phyloP scores from a whole-genome alignment of 2,329 filamentous ascomycete genomes.

The Metarhizium album region DNA sequence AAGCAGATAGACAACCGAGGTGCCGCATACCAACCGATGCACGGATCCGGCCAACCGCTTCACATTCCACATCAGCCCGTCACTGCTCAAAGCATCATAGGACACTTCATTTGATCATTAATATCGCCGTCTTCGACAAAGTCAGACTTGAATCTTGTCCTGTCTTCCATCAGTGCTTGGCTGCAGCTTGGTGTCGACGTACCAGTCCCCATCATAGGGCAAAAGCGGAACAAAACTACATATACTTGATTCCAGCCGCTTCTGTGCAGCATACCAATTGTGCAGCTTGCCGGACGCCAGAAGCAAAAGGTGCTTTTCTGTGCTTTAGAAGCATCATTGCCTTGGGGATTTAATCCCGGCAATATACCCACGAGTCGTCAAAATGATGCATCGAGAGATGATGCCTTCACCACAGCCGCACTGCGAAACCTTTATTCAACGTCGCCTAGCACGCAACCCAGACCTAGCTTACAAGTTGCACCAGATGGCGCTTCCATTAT shows the following conservation, averaged over 20 bases:
- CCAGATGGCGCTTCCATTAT: conserved; percentile 55
- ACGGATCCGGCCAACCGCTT: conserved; percentile 6
- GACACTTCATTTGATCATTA: not conserved
- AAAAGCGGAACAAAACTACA: not conserved
- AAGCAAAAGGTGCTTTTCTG: not conserved
- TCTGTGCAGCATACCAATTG: not conserved
- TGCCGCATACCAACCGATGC: conserved; percentile 5
- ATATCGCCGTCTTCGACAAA: conserved; percentile 4
- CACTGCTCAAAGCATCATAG: conserved; percentile 3
- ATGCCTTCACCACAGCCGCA: conserved; percentile 18
- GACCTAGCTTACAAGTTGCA: conserved; percentile 49
- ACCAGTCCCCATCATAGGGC: not conserved
- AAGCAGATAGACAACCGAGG: conserved; percentile 4
- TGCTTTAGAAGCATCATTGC: not conserved
- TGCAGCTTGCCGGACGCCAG: not conserved
- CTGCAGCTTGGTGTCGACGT: not conserved
- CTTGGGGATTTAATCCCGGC: not conserved
- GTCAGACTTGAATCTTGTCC: not conserved
- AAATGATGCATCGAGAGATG: conserved; percentile 24
- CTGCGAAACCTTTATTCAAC: conserved; percentile 16
- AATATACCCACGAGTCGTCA: conserved; percentile 7
- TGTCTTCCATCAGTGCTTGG: too few species aligned
- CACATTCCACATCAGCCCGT: conserved; percentile 3
- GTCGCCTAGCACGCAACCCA: conserved; percentile 32
- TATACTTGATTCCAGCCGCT: conserved; percentile 2